Conservation (phyloP, 2,329 filamentous ascomycete species). For the Cadophora sp. region DNA sequence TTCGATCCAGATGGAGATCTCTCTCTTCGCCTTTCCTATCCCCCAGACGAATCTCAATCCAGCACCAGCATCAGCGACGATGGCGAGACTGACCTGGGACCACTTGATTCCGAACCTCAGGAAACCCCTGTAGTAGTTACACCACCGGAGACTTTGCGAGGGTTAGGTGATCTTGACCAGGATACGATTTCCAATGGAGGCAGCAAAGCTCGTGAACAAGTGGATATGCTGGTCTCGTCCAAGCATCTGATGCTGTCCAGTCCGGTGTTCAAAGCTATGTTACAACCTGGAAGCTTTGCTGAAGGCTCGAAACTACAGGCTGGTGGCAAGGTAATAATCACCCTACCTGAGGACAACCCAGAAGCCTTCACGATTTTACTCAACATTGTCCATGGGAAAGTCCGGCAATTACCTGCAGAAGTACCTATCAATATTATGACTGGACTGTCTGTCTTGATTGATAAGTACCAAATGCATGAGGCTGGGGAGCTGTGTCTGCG, state of each 20-base stretch:
- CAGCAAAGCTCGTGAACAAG: too few species aligned
- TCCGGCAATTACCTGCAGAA: slow-evolving; percentile 32
- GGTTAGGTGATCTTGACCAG: too few species aligned
- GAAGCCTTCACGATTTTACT: slow-evolving; percentile 43
- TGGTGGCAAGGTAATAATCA: slow-evolving; percentile 31
- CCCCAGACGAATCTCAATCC: neutral
- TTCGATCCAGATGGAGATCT: slow-evolving; percentile 30
- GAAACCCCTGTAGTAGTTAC: too few species aligned
- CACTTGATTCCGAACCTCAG: too few species aligned
- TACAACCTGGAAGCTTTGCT: slow-evolving; percentile 28
- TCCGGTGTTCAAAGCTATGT: slow-evolving; percentile 40
- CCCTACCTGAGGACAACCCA: slow-evolving; percentile 41
- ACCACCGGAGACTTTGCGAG: too few species aligned
- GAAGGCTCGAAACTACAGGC: slow-evolving; percentile 31
- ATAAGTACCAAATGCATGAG: slow-evolving; percentile 39
- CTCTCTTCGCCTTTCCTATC: slow-evolving; percentile 16
- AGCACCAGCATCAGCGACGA: too few species aligned
- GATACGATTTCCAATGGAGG: too few species aligned
- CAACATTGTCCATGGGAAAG: slow-evolving; percentile 43
- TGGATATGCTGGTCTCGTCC: slow-evolving; percentile 29
- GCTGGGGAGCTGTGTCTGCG: slow-evolving; percentile 18
- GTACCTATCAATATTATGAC: slow-evolving; percentile 40
- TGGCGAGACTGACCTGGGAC: too few species aligned
- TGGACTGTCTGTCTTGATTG: slow-evolving; percentile 40
- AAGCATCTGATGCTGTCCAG: slow-evolving; percentile 36